Percentiles rank a stretch among this genome's conserved stretches.
phyloP scores from a whole-genome alignment of 2,329 filamentous ascomycete species.

The Phaeosphaeria sp. region DNA sequence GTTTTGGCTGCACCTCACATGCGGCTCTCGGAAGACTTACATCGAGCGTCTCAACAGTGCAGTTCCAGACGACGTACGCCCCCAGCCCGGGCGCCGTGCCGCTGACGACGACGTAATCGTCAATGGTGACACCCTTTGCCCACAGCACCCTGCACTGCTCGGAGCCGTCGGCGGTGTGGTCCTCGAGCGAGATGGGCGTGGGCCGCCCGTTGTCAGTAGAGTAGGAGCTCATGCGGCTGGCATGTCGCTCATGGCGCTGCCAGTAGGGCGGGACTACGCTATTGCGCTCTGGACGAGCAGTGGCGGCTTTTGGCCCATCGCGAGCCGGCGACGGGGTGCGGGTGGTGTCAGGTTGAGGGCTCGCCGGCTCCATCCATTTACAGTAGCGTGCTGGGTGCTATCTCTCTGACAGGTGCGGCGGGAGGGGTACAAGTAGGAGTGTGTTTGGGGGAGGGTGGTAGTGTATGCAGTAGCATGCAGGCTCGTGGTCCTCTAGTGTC shows the following conservation, averaged over 20 bases:
- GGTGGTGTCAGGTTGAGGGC: constrained; percentile 35
- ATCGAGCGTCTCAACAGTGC: constrained; percentile 83
- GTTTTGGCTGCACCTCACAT: constrained; percentile 8
- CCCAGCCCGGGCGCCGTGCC: constrained; percentile 68
- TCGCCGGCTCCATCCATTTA: constrained; percentile 52
- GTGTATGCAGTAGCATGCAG: constrained; percentile 1
- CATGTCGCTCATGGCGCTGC: constrained; percentile 50
- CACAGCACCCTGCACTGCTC: constrained; percentile 66
- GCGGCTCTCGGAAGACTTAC: constrained; percentile 59
- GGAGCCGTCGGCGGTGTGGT: constrained; percentile 67
- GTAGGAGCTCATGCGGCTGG: constrained; percentile 44
- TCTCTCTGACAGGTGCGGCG: constrained; percentile 6
- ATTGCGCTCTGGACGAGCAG: constrained; percentile 34
- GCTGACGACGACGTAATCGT: constrained; percentile 67
- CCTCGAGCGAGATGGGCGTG: constrained; percentile 65
- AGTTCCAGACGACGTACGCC: constrained; percentile 96
- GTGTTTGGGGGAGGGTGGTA: not conserved
- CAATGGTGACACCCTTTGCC: constrained; percentile 67
- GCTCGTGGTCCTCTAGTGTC: not conserved
- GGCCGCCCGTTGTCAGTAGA: constrained; percentile 46
- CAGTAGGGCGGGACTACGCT: constrained; percentile 57
- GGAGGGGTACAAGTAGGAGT: constrained; percentile 1
- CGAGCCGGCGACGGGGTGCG: constrained; percentile 30
- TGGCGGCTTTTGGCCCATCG: constrained; percentile 27
- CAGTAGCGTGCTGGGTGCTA: constrained; percentile 26